phyloP scores from a whole-genome alignment of 768 basidiomycete genomes.

The Suillus hirtellus region DNA sequence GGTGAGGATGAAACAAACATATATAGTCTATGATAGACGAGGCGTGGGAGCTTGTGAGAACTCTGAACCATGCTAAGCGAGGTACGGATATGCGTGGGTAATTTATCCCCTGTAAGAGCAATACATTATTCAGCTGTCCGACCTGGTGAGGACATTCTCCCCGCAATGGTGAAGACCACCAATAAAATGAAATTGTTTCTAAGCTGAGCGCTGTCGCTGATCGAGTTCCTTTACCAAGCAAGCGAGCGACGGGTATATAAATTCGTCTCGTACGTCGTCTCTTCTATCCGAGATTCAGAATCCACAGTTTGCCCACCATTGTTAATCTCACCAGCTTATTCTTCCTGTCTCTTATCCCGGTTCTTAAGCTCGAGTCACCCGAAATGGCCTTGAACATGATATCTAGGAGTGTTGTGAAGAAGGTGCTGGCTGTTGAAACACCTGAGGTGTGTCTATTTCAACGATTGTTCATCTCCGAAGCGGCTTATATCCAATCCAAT shows the following conservation, averaged over 20 bases:
- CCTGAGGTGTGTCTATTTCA: constrained; percentile 57
- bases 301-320: not conserved
- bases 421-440: constrained; percentile 74
- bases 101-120: constrained; percentile 5
- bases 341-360: constrained; percentile 5
- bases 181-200: constrained; percentile 8
- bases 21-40: not conserved
- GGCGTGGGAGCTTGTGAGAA: not conserved
- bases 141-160: constrained; percentile 16
- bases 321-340: constrained; percentile 1
- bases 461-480: not conserved
- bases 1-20: not conserved
- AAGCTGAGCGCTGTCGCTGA: not conserved
- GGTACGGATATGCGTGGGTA: not conserved
- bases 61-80: not conserved
- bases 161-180: constrained; percentile 11
- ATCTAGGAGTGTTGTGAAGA: constrained; percentile 74
- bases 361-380: constrained; percentile 9
- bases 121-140: constrained; percentile 12
- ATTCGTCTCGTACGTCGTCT: not conserved
- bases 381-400: constrained; percentile 37
- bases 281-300: not conserved
- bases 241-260: constrained; percentile 11
- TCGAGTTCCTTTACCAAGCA: constrained; percentile 2
- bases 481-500: constrained; percentile 10